Percentiles rank a stretch among this genome's conserved stretches.
These are phyloP conservation scores for Pseudopithomyces maydicus DNA, from an alignment of 2,329 filamentous ascomycete genomes.

Conservation along the genomic window DNA sequence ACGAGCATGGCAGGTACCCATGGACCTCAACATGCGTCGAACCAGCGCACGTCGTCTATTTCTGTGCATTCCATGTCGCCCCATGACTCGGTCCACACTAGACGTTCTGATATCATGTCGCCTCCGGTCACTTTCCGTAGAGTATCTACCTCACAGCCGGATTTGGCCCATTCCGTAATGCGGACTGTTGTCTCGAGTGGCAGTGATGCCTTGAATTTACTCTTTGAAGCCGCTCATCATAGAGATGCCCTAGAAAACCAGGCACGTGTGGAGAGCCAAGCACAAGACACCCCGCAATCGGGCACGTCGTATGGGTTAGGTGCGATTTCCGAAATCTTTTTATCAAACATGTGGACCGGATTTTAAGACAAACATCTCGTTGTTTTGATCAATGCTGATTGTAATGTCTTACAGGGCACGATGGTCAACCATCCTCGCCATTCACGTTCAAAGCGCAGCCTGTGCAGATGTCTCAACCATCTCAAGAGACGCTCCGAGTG, in stretches of 20 bases:
- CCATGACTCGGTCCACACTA: constrained; percentile 30
- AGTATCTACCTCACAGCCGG: constrained; percentile 39
- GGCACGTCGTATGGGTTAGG: constrained; percentile 23
- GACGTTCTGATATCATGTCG: constrained; percentile 36
- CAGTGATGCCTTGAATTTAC: constrained; percentile 58
- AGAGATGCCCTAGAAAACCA: constrained; percentile 43
- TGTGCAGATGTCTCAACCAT: constrained; percentile 46
- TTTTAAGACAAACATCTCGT: not conserved
- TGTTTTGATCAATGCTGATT: not conserved
- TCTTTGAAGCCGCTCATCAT: constrained; percentile 57
- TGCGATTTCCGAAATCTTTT: not conserved
- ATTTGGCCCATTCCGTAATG: constrained; percentile 50
- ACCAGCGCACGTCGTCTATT: constrained; percentile 27
- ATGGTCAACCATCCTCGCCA: constrained; percentile 29
- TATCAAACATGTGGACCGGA: not conserved
- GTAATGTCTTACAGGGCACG: constrained; percentile 10
- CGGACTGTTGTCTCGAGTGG: constrained; percentile 58
- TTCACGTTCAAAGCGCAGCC: constrained; percentile 42
- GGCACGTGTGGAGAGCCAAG: constrained; percentile 40
- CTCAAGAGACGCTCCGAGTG: constrained; percentile 48
- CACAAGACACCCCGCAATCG: constrained; percentile 44
- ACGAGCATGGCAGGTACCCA: not conserved
- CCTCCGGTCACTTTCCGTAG: constrained; percentile 34
- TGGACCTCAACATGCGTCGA: constrained; percentile 11
- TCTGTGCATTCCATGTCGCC: constrained; percentile 32